These are phyloP conservation scores for Fusarium irregulare DNA, from an alignment of 2,329 filamentous ascomycete genomes.

Conservation along the genomic window DNA sequence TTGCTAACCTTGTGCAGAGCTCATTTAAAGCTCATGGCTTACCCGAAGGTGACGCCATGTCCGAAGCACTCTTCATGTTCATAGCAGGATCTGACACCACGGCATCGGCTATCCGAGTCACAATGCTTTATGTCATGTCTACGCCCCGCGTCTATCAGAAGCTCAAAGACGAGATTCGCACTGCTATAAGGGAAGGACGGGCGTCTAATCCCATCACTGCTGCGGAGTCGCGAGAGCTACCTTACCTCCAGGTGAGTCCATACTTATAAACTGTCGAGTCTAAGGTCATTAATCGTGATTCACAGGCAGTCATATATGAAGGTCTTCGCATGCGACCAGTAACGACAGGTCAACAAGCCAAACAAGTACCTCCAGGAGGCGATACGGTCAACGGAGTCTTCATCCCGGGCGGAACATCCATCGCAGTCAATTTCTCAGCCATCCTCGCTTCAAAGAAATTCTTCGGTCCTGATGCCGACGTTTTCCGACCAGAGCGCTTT, in stretches of 20 bases:
- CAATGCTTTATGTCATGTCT: slow-evolving; percentile 1
- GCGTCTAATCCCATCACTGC: background rate
- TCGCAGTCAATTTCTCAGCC: background rate
- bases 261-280: accelerated
- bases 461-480: background rate
- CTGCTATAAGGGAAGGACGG: accelerated
- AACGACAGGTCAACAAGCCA: background rate
- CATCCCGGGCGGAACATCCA: background rate
- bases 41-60: background rate
- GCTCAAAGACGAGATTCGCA: slow-evolving; percentile 6
- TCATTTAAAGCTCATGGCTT: background rate
- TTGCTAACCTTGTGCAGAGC: background rate
- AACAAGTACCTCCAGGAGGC: background rate
- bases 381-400: slow-evolving; percentile 4
- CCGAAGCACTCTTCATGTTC: background rate
- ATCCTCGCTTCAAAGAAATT: background rate
- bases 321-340: slow-evolving; percentile 1
- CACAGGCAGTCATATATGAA: slow-evolving; percentile 9
- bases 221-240: background rate
- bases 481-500: slow-evolving; percentile 10
- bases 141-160: background rate
- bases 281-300: no score
- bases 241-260: background rate
- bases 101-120: background rate
- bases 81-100: slow-evolving; percentile 8